Evolutionary conservation across 345 rosid species (phyloP).

Genomic region (Populus alba): DNA sequence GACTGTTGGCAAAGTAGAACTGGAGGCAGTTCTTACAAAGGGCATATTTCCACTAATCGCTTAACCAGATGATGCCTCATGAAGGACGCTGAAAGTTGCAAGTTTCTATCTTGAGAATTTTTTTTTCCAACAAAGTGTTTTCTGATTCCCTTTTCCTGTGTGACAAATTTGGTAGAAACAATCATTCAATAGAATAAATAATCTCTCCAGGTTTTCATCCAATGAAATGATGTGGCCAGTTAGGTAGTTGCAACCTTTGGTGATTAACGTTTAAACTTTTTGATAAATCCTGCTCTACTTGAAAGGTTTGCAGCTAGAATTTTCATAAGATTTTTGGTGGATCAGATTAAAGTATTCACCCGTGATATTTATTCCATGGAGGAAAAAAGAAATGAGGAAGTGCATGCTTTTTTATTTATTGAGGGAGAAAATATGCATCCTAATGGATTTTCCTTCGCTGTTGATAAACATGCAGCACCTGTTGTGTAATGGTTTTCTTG

Average conservation of each 20-base stretch:
- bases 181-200: neutral
- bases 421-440: neutral
- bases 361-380: neutral
- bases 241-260: neutral
- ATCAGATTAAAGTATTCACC: neutral
- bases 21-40: neutral
- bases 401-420: neutral
- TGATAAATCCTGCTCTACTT: neutral
- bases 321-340: neutral
- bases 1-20: conserved; percentile 3
- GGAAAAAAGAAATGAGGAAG: neutral
- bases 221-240: neutral
- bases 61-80: neutral
- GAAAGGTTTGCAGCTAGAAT: neutral
- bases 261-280: neutral
- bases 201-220: neutral
- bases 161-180: neutral
- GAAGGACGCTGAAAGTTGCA: neutral
- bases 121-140: neutral
- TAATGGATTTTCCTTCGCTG: neutral
- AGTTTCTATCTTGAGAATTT: neutral
- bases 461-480: neutral
- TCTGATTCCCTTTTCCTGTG: neutral
- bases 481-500: neutral
- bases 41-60: neutral